A percentile compares a stretch with the other conserved stretches of the same genome.
These are phyloP conservation scores for Boechera retrofracta DNA, from an alignment of 345 rosid genomes.

Conservation along the genomic window DNA sequence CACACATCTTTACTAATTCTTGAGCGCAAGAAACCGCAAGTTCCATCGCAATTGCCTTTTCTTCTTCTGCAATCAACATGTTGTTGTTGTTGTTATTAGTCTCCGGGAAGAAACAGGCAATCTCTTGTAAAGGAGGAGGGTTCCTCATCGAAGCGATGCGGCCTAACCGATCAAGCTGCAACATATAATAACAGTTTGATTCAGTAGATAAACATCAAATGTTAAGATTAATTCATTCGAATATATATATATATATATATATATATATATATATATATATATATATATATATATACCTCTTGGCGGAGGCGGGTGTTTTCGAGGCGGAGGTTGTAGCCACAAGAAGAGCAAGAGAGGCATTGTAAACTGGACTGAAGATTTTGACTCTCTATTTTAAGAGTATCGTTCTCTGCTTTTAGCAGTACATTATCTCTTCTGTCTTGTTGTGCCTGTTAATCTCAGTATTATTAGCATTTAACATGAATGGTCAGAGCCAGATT, in stretches of 20 bases:
- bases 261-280: neutral
- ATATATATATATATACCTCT: constrained; percentile 11
- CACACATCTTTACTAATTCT: constrained; percentile 61
- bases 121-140: constrained; percentile 1
- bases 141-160: constrained; percentile 3
- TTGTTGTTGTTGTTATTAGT: constrained; percentile 31
- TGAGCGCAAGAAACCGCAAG: constrained; percentile 60
- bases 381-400: constrained; percentile 65
- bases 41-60: constrained; percentile 50
- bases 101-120: constrained; percentile 12
- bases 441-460: constrained; percentile 55
- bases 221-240: neutral
- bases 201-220: constrained; percentile 3
- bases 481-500: neutral
- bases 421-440: constrained; percentile 61
- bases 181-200: neutral
- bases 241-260: neutral
- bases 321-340: constrained; percentile 45
- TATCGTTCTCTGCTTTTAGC: constrained; percentile 62
- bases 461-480: neutral
- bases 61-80: constrained; percentile 39
- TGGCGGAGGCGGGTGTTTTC: constrained; percentile 29
- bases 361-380: constrained; percentile 50
- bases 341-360: constrained; percentile 41
- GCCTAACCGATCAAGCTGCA: constrained; percentile 17